Conservation (phyloP, 208 protist species). For the Porcisia deanei region DNA sequence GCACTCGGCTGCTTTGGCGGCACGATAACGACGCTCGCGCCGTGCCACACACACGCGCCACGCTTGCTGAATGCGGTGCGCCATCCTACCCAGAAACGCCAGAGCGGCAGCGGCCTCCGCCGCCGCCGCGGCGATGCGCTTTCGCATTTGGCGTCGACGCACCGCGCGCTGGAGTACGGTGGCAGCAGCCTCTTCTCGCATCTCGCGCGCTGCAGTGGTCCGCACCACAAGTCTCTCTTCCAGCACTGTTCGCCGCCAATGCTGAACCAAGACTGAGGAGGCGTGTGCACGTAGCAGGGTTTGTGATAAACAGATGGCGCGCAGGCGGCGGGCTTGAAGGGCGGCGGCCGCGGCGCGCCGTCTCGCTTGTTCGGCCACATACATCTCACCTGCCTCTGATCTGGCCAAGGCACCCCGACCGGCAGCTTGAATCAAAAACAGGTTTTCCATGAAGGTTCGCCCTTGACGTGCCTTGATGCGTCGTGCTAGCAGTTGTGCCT, state of each 20-base stretch:
- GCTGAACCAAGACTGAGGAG: slow-evolving; percentile 4
- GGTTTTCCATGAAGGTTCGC: slow-evolving; percentile 46
- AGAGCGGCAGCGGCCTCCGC: slow-evolving; percentile 22
- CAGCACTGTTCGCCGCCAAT: slow-evolving; percentile 7
- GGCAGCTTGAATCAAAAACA: slow-evolving; percentile 40
- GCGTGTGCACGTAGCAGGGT: slow-evolving; percentile 19
- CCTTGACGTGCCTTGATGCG: slow-evolving; percentile 42
- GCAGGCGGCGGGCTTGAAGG: neutral
- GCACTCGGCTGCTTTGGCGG: slow-evolving; percentile 6
- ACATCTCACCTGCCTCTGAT: slow-evolving; percentile 5
- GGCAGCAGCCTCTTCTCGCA: slow-evolving; percentile 50
- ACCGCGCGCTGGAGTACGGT: slow-evolving; percentile 41
- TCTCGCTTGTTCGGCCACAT: slow-evolving; percentile 9
- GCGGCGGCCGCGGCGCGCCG: slow-evolving; percentile 17
- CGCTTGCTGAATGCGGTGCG: slow-evolving; percentile 39
- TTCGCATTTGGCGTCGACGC: slow-evolving; percentile 31
- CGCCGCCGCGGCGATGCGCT: slow-evolving; percentile 13
- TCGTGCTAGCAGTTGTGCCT: slow-evolving; percentile 38
- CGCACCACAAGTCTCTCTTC: slow-evolving; percentile 45
- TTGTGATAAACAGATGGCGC: neutral
- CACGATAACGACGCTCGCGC: slow-evolving; percentile 15
- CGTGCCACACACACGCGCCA: slow-evolving; percentile 45
- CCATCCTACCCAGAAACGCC: slow-evolving; percentile 12
- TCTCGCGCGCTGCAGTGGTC: slow-evolving; percentile 26
- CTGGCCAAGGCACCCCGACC: slow-evolving; percentile 39